Evolutionary conservation across 345 rosid genomes (phyloP).

Genomic region (Barbarea vulgaris): DNA sequence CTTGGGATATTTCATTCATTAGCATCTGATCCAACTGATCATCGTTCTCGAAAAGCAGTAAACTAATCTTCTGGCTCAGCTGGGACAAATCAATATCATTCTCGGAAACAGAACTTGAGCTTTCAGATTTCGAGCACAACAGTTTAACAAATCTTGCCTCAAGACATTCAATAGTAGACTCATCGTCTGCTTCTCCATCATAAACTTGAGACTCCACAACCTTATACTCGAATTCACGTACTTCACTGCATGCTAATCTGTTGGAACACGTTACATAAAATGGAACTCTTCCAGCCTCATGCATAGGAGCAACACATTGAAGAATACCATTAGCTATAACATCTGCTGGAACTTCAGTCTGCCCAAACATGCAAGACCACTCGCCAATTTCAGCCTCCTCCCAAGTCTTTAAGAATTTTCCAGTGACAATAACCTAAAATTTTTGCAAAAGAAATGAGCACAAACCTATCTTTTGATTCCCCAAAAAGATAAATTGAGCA

Average conservation of each 20-base stretch:
- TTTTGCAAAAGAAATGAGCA: conserved; percentile 27
- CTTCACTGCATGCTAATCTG: conserved; percentile 94
- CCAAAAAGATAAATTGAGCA: neutral
- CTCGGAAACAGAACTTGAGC: conserved; percentile 29
- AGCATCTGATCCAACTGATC: conserved; percentile 65
- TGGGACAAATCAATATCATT: conserved; percentile 45
- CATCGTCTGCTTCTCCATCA: conserved; percentile 33
- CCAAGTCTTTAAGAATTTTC: conserved; percentile 66
- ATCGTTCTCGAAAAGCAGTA: conserved; percentile 63
- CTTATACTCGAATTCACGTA: conserved; percentile 88
- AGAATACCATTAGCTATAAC: conserved; percentile 81
- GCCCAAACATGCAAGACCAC: conserved; percentile 99
- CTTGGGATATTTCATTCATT: conserved; percentile 47
- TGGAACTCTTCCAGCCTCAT: conserved; percentile 77
- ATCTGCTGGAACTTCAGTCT: conserved; percentile 93
- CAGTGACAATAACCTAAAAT: conserved; percentile 66
- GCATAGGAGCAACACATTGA: conserved; percentile 65
- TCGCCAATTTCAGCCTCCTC: conserved; percentile 56
- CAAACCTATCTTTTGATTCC: conserved; percentile 4
- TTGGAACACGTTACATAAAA: conserved; percentile 92
- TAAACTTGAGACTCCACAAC: conserved; percentile 40
- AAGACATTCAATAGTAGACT: conserved; percentile 47
- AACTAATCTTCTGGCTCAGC: conserved; percentile 61
- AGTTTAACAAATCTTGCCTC: conserved; percentile 62
- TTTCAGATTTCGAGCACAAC: conserved; percentile 50